Evolutionary conservation across 345 rosid species (phyloP).

Genomic region (Salix koriyanagi): DNA sequence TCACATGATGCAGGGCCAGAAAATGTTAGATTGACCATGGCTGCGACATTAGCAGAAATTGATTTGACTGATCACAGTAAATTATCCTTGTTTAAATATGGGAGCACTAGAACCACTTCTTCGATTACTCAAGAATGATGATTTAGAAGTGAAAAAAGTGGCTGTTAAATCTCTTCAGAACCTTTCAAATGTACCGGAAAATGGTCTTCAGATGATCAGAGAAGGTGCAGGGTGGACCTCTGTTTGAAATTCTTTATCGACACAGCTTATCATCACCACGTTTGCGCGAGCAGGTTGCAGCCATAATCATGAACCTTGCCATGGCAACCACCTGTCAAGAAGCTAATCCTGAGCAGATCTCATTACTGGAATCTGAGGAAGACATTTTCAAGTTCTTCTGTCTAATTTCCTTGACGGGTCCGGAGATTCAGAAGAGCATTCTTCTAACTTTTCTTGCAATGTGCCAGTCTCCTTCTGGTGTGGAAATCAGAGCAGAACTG

Average conservation of each 20-base stretch:
- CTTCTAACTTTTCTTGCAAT: slow-evolving; percentile 24
- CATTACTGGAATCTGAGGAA: slow-evolving; percentile 25
- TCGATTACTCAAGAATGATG: slow-evolving; percentile 17
- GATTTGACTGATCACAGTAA: slow-evolving; percentile 26
- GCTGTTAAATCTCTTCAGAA: slow-evolving; percentile 24
- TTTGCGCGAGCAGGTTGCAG: slow-evolving; percentile 26
- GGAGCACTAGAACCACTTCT: slow-evolving; percentile 25
- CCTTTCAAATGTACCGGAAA: slow-evolving; percentile 23
- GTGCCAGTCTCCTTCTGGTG: slow-evolving; percentile 22
- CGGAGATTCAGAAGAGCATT: slow-evolving; percentile 24
- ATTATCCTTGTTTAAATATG: slow-evolving; percentile 23
- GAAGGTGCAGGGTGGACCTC: slow-evolving; percentile 22
- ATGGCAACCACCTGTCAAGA: slow-evolving; percentile 12
- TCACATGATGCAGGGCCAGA: slow-evolving; percentile 18
- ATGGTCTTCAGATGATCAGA: slow-evolving; percentile 27
- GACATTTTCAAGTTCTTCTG: slow-evolving; percentile 24
- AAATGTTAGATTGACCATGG: slow-evolving; percentile 16
- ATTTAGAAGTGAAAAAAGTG: slow-evolving; percentile 18
- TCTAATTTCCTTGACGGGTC: slow-evolving; percentile 27
- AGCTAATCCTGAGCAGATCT: slow-evolving; percentile 15
- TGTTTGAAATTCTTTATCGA: slow-evolving; percentile 28
- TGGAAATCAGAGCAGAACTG: slow-evolving; percentile 18
- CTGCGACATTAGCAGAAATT: slow-evolving; percentile 22
- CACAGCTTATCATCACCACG: slow-evolving; percentile 25
- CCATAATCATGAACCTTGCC: slow-evolving; percentile 27